A percentile compares a stretch with the other conserved stretches of the same genome.
Conservation (phyloP, 163 green algal genomes). For the Prototheca cutis region DNA sequence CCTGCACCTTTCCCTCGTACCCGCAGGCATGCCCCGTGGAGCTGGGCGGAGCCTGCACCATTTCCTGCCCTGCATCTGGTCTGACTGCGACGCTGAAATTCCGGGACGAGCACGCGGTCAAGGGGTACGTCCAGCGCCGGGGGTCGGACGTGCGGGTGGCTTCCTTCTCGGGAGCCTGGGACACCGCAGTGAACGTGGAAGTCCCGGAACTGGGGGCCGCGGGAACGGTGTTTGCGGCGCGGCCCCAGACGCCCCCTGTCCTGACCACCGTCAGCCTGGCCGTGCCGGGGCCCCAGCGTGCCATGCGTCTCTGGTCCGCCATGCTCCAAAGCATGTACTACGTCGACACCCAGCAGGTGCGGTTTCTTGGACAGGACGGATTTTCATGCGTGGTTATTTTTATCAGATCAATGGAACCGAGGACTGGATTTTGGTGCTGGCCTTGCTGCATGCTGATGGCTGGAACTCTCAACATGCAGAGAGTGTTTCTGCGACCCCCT, state of each 20-base stretch:
- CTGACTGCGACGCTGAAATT: conserved; percentile 21
- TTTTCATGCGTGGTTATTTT: no score
- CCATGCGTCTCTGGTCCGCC: conserved; percentile 13
- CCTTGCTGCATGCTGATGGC: neutral
- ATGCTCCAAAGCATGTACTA: conserved; percentile 16
- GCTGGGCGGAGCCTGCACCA: conserved; percentile 5
- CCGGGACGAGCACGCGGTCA: conserved; percentile 8
- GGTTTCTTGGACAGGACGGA: neutral
- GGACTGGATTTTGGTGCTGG: neutral
- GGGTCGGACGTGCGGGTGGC: neutral
- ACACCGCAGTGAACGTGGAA: neutral
- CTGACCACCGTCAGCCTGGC: conserved; percentile 13
- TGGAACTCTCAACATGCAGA: neutral
- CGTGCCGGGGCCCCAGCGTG: conserved; percentile 13
- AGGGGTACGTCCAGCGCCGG: conserved; percentile 5
- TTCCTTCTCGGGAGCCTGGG: neutral
- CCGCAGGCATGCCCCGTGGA: conserved; percentile 16
- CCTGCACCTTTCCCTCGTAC: no score
- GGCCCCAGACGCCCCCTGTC: conserved; percentile 3
- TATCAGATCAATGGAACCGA: no score
- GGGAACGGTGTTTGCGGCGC: conserved; percentile 18
- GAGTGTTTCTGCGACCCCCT: neutral
- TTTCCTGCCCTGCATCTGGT: conserved; percentile 18
- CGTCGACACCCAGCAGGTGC: neutral
- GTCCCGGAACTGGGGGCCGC: neutral